phyloP scores from a whole-genome alignment of 176 grass and related monocot genomes.

The Zizania latifolia region DNA sequence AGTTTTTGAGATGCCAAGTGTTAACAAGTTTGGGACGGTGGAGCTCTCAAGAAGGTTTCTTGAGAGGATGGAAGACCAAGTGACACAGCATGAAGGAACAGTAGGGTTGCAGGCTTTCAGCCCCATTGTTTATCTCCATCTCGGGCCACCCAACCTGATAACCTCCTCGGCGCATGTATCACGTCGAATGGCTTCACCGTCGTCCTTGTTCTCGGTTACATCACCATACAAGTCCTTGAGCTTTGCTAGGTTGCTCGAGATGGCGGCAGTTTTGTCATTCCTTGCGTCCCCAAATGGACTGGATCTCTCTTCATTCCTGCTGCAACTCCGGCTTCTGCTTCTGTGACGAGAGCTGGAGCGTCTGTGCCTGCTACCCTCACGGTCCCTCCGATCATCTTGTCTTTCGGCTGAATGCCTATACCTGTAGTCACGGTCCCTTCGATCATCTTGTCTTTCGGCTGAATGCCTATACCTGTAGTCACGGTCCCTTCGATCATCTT shows the following conservation, averaged over 20 bases:
- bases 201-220: slow-evolving; percentile 49
- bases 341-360: slow-evolving; percentile 39
- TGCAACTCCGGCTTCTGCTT: slow-evolving; percentile 36
- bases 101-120: not conserved
- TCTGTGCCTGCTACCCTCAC: slow-evolving; percentile 39
- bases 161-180: slow-evolving; percentile 82
- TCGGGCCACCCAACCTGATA: slow-evolving; percentile 60
- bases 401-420: slow-evolving; percentile 37
- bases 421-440: slow-evolving; percentile 39
- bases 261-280: slow-evolving; percentile 36
- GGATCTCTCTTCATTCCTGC: slow-evolving; percentile 33
- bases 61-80: no score
- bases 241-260: slow-evolving; percentile 74
- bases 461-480: slow-evolving; percentile 41
- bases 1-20: not conserved
- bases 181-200: slow-evolving; percentile 23
- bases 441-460: slow-evolving; percentile 25
- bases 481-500: slow-evolving; percentile 36
- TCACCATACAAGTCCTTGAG: slow-evolving; percentile 87
- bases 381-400: slow-evolving; percentile 27
- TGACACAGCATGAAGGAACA: no score
- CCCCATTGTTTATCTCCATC: slow-evolving; percentile 53
- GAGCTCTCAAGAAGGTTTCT: not conserved
- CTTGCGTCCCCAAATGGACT: slow-evolving; percentile 29
- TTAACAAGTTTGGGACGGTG: not conserved